A percentile compares a stretch with the other conserved stretches of the same genome.
Conservation (phyloP, 495 filamentous ascomycete species). For the Xylaria castorea region DNA sequence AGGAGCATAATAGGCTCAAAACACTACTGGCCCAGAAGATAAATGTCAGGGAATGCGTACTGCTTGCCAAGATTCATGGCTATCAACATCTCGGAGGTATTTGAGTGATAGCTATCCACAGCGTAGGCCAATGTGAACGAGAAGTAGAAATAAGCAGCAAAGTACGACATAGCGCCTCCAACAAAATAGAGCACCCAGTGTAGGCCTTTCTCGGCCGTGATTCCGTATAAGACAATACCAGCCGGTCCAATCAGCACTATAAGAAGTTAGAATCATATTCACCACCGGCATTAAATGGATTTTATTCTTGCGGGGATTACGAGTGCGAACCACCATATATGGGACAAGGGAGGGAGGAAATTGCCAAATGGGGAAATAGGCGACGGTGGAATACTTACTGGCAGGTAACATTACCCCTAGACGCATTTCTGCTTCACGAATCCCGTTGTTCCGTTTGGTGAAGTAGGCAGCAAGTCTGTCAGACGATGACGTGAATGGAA, state of each 20-base stretch:
- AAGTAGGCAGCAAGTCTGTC: slow-evolving; percentile 63
- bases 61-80: slow-evolving; percentile 74
- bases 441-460: slow-evolving; percentile 59
- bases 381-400: slow-evolving; percentile 26
- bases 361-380: background rate
- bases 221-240: slow-evolving; percentile 62
- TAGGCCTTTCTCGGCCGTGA: slow-evolving; percentile 58
- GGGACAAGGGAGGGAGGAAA: background rate
- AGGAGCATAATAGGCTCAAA: background rate
- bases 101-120: slow-evolving; percentile 64
- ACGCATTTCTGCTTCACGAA: slow-evolving; percentile 69
- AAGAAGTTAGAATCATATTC: background rate
- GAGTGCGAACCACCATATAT: background rate
- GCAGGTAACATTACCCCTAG: slow-evolving; percentile 61
- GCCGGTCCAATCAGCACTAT: slow-evolving; percentile 58
- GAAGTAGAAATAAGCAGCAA: slow-evolving; percentile 63
- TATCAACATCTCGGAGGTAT: slow-evolving; percentile 69
- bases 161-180: slow-evolving; percentile 61
- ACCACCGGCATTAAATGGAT: background rate
- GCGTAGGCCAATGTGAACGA: slow-evolving; percentile 66
- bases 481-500: slow-evolving; percentile 63
- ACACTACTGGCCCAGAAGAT: background rate
- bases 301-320: background rate
- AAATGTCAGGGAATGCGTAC: slow-evolving; percentile 9
- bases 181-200: slow-evolving; percentile 65